Evolutionary conservation across 257 asterid species (phyloP).

Genomic region (Salvia splendens): DNA sequence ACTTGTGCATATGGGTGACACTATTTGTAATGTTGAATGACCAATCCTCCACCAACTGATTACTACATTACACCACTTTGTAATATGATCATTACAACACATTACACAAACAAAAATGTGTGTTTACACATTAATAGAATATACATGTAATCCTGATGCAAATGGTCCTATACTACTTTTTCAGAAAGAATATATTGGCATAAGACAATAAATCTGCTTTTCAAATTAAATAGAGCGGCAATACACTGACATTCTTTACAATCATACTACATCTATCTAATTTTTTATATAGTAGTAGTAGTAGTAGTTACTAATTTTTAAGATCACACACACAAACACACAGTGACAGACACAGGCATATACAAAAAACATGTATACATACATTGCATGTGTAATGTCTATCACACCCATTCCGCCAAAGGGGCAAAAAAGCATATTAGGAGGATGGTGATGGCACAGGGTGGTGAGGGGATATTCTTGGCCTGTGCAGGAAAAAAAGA

Average conservation of each 20-base stretch:
- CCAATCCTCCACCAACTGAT: constrained; percentile 19
- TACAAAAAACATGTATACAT: neutral
- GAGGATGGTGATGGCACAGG: constrained; percentile 21
- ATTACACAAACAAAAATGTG: neutral
- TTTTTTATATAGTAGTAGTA: neutral
- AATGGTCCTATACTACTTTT: neutral
- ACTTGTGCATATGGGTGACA: constrained; percentile 24
- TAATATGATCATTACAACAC: constrained; percentile 14
- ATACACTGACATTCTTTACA: neutral
- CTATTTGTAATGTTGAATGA: constrained; percentile 26
- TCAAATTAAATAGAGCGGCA: neutral
- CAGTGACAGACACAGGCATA: neutral
- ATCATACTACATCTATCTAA: neutral
- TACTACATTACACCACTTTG: constrained; percentile 9
- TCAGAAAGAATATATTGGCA: neutral
- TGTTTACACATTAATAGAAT: neutral
- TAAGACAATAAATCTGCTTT: neutral
- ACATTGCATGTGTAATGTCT: neutral
- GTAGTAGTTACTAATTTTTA: neutral
- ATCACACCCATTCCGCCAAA: neutral
- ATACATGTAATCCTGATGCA: neutral
- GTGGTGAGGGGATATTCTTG: constrained; percentile 12
- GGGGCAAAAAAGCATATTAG: constrained; percentile 7
- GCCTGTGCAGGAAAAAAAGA: constrained; percentile 7
- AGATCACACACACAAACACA: neutral